phyloP scores from a whole-genome alignment of 371 early-diverging fungal species.

The Mucor velutinosus region DNA sequence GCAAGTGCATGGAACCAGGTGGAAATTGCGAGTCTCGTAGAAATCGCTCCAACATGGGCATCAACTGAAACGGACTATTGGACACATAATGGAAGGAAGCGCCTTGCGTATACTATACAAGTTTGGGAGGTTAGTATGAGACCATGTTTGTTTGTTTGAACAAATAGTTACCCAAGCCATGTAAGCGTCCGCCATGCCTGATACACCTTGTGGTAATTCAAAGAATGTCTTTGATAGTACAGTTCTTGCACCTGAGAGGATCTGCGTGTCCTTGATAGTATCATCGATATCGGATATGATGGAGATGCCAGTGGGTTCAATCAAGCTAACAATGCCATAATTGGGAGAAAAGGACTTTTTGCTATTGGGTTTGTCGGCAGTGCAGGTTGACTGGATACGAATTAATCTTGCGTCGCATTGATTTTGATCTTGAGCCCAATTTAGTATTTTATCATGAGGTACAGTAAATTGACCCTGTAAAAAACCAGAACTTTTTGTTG shows the following conservation, averaged over 20 bases:
- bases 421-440: constrained; percentile 37
- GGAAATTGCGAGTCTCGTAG: constrained; percentile 75
- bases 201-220: constrained; percentile 55
- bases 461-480: constrained; percentile 29
- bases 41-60: constrained; percentile 74
- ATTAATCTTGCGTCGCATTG: constrained; percentile 36
- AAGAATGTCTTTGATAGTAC: constrained; percentile 76
- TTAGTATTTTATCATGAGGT: constrained; percentile 24
- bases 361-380: neutral
- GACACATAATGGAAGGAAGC: constrained; percentile 90
- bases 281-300: constrained; percentile 88
- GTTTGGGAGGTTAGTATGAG: neutral
- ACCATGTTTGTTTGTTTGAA: neutral
- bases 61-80: constrained; percentile 88
- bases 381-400: constrained; percentile 21
- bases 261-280: constrained; percentile 83
- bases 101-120: constrained; percentile 56
- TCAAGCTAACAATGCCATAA: constrained; percentile 51
- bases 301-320: constrained; percentile 68
- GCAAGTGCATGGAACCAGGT: constrained; percentile 75
- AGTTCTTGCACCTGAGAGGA: constrained; percentile 67
- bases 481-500: constrained; percentile 26
- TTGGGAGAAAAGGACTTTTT: constrained; percentile 25
- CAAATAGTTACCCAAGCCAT: constrained; percentile 54
- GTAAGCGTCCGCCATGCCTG: constrained; percentile 77